Percentiles rank a stretch among this genome's conserved stretches.
phyloP scores from a whole-genome alignment of 1,139 yeast species.

The Pneumocystis jirovecii region DNA sequence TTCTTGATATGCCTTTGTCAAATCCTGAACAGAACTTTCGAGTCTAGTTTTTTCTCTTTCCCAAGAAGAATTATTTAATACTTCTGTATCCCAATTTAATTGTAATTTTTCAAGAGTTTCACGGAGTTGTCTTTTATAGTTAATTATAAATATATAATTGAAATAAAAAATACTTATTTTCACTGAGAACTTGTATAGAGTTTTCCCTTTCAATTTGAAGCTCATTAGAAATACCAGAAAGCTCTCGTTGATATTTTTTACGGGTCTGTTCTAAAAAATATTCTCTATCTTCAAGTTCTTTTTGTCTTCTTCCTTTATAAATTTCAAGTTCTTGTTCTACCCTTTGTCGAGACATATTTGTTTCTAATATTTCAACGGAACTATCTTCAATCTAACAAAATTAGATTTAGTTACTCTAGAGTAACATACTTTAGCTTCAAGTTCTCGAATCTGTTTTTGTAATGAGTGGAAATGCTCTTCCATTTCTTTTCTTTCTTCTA shows the following conservation, averaged over 20 bases:
- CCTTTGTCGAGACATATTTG: conserved; percentile 32
- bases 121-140: conserved; percentile 1
- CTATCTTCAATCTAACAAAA: conserved; percentile 35
- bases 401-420: not conserved
- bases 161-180: conserved; percentile 3
- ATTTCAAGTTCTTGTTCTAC: conserved; percentile 36
- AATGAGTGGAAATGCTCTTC: conserved; percentile 45
- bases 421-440: conserved; percentile 33
- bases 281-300: conserved; percentile 9
- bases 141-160: not conserved
- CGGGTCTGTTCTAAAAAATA: conserved; percentile 9
- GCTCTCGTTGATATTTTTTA: conserved; percentile 9
- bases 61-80: conserved; percentile 18
- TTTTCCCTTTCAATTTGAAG: conserved; percentile 9
- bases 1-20: conserved; percentile 36
- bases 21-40: conserved; percentile 38
- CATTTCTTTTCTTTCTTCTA: conserved; percentile 40
- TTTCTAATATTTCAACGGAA: conserved; percentile 39
- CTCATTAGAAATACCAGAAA: conserved; percentile 6
- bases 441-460: conserved; percentile 37
- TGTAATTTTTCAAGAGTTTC: conserved; percentile 8
- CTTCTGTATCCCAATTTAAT: conserved; percentile 6
- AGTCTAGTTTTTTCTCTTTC: conserved; percentile 34
- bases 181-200: conserved; percentile 6
- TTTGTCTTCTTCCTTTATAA: conserved; percentile 4